Evolutionary conservation across 495 filamentous ascomycete species (phyloP), one percentile per base, ranked within the genome.

Genomic region (Penicillium taxi): DNA sequence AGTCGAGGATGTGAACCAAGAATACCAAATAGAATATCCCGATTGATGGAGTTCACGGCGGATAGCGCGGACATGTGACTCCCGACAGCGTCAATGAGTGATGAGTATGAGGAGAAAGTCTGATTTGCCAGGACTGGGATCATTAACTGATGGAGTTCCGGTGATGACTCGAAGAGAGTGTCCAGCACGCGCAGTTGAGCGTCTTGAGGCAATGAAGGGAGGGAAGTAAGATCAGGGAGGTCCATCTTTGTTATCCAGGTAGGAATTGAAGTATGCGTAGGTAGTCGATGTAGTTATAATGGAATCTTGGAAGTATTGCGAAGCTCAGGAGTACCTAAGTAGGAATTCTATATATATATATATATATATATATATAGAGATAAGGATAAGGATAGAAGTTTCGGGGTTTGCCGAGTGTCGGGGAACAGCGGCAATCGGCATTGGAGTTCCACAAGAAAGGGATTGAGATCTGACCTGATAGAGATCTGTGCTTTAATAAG

Each of bases 1-100:
- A 98, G 67, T 3, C 91, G 74, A 5, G 91, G 91, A 60, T 98
- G 91, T 28, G 84, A 80, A n/a, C 75, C 80, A 12, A 96, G 67
- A 42, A 96, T 91, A 15, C 68, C 70, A 24, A 84, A 65, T 11
- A 87, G 66, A 49, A 71, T 69, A 25, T 67, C 54, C 11, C 63
- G 70, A 42, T 85, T 76, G 5, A 37, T 47, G 55, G 70, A 46
- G 60, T 66, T 44, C 55, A 66, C 24, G 46, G 57, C 35, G 61
- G 80, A 44, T 55, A 76, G 36, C 50, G 67, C 28, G 70, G 66
- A 50, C 70, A 74, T 41, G 56, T 71, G 74, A 12, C 59, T 56
- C 9, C 73, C 70, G 14, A 86, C 66, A 21, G 69, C 70, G 24
- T 72, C 71, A 40, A 82, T 76, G 14, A 81, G 69, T 40, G 59